Evolutionary conservation across 2,329 filamentous ascomycete genomes (phyloP).

Genomic region (Leptographium flavum): DNA sequence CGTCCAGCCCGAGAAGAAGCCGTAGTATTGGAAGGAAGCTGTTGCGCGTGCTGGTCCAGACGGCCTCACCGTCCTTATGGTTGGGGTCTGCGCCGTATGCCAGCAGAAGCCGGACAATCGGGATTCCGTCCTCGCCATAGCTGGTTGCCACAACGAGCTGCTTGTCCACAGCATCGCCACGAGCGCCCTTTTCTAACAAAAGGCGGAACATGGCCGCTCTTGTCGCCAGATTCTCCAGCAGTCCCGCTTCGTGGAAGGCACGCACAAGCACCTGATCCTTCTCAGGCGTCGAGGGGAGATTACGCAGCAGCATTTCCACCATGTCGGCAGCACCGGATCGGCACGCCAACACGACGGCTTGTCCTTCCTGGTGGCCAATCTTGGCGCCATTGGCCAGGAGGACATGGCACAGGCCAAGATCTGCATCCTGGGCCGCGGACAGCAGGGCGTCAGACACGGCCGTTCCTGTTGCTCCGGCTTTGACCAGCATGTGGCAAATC

Average conservation of each 20-base stretch:
- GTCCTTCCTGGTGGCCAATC: conserved; percentile 34
- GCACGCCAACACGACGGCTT: conserved; percentile 40
- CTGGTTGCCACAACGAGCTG: conserved; percentile 38
- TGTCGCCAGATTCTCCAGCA: conserved; percentile 33
- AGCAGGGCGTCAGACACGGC: conserved; percentile 35
- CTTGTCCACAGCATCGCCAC: conserved; percentile 34
- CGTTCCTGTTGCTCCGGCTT: conserved; percentile 28
- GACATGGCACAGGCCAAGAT: conserved; percentile 33
- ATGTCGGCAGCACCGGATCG: conserved; percentile 34
- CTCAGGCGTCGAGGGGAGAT: conserved; percentile 20
- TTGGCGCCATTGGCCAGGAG: conserved; percentile 37
- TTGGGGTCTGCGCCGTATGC: conserved; percentile 39
- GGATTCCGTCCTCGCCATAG: conserved; percentile 33
- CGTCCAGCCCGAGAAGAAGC: conserved; percentile 32
- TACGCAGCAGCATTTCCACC: conserved; percentile 31
- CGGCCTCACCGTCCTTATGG: conserved; percentile 37
- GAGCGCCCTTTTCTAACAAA: conserved; percentile 34
- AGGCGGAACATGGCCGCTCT: conserved; percentile 35
- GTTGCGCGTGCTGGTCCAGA: conserved; percentile 38
- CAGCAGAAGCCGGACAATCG: conserved; percentile 35
- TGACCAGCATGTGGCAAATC: conserved; percentile 31
- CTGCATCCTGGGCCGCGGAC: conserved; percentile 36
- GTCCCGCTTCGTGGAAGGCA: conserved; percentile 41
- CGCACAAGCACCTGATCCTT: conserved; percentile 29
- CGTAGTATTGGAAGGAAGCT: conserved; percentile 35